Percentiles rank a stretch among this genome's conserved stretches.
Conservation (phyloP, 345 rosid genomes). For the Erucastrum elatum region DNA sequence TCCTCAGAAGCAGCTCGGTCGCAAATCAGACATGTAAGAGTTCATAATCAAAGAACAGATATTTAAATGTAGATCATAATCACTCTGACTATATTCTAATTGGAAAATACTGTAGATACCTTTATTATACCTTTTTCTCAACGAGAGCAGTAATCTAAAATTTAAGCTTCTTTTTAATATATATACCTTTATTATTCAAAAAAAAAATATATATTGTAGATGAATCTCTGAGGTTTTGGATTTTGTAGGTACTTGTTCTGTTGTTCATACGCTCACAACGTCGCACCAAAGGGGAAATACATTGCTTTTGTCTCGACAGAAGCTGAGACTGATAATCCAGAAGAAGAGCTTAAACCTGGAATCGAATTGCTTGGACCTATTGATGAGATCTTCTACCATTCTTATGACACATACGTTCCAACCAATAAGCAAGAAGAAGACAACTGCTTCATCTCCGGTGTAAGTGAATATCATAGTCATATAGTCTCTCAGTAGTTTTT, state of each 20-base stretch:
- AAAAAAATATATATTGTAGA: background rate
- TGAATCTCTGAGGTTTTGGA: background rate
- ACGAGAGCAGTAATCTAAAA: too few species aligned
- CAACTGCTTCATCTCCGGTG: conserved; percentile 86
- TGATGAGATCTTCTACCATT: conserved; percentile 87
- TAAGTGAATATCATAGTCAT: conserved; percentile 42
- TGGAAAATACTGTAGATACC: too few species aligned
- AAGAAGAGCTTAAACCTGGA: conserved; percentile 80
- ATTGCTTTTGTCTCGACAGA: conserved; percentile 95
- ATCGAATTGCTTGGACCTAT: conserved; percentile 79
- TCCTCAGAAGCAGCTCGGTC: conserved; percentile 96
- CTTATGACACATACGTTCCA: conserved; percentile 74
- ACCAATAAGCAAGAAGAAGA: conserved; percentile 74
- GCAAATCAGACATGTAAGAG: conserved; percentile 83
- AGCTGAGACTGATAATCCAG: conserved; percentile 89
- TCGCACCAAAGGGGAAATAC: conserved; percentile 92
- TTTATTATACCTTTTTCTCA: too few species aligned
- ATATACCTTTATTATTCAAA: too few species aligned
- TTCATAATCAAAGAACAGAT: background rate
- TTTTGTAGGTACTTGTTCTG: conserved; percentile 65
- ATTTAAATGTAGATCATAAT: background rate
- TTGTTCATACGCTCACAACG: conserved; percentile 92
- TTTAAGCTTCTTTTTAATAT: too few species aligned
- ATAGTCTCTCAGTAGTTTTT: background rate
- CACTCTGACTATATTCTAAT: background rate